Conservation (phyloP, 2,329 filamentous ascomycete species). For the Colletotrichum kahawae region DNA sequence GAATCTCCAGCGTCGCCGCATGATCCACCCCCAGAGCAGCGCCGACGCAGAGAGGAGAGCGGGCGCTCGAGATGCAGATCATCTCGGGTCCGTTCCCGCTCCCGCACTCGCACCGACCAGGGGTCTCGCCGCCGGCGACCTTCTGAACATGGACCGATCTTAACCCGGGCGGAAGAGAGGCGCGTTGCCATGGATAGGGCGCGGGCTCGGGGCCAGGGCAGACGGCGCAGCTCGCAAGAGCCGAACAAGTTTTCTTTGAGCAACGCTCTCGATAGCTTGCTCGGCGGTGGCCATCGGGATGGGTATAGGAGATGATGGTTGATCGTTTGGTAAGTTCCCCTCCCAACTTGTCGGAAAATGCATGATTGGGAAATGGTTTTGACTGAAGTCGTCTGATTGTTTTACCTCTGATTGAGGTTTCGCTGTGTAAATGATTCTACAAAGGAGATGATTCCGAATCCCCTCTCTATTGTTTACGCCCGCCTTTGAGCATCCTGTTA, state of each 20-base stretch:
- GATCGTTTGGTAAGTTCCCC: neutral
- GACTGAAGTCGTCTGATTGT: neutral
- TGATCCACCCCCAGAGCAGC: neutral
- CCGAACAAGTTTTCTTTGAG: neutral
- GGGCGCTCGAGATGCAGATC: neutral
- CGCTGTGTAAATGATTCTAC: neutral
- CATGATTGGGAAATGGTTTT: neutral
- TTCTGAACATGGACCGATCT: neutral
- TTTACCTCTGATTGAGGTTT: neutral
- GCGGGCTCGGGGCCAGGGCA: neutral
- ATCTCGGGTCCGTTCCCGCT: neutral
- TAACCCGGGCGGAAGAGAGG: neutral
- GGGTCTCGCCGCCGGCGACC: neutral
- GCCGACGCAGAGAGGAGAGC: neutral
- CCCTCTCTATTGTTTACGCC: neutral
- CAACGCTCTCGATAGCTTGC: neutral
- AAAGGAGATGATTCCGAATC: neutral
- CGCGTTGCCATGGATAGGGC: neutral
- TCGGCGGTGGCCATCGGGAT: fast-evolving
- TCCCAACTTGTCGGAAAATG: neutral
- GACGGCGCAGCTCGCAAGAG: neutral
- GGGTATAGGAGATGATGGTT: neutral
- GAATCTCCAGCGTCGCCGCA: neutral
- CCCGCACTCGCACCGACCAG: neutral
- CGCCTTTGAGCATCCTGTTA: neutral